phyloP scores from a whole-genome alignment of 1,139 yeast genomes.

The Suhomyces anneliseae region DNA sequence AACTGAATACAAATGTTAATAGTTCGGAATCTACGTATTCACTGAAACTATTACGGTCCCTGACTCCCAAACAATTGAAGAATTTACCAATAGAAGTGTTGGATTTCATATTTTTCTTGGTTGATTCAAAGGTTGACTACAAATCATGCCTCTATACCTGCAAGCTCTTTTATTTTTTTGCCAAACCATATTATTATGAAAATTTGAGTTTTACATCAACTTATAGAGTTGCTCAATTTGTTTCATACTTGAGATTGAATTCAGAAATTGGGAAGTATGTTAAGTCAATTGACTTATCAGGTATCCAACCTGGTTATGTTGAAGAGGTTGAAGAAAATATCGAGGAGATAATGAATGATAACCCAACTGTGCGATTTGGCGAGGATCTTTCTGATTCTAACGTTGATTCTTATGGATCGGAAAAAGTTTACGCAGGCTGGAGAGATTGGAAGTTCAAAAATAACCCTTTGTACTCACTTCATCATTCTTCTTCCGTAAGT shows the following conservation, averaged over 20 bases:
- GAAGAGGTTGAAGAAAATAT: slow-evolving; percentile 25
- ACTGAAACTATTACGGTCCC: background rate
- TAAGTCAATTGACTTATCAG: slow-evolving; percentile 56
- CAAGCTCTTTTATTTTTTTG: slow-evolving; percentile 49
- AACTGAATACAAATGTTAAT: slow-evolving; percentile 3
- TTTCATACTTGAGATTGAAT: slow-evolving; percentile 58
- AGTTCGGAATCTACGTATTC: slow-evolving; percentile 4
- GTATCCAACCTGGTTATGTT: slow-evolving; percentile 48
- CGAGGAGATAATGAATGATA: slow-evolving; percentile 6
- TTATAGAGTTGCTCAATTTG: slow-evolving; percentile 75
- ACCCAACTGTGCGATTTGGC: slow-evolving; percentile 1
- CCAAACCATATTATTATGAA: slow-evolving; percentile 55
- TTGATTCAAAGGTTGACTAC: slow-evolving; percentile 29
- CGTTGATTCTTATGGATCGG: slow-evolving; percentile 4
- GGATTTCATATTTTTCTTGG: slow-evolving; percentile 31
- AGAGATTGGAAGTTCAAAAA: slow-evolving; percentile 81
- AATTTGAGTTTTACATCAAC: slow-evolving; percentile 62
- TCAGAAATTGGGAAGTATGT: slow-evolving; percentile 58
- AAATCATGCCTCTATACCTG: slow-evolving; percentile 49
- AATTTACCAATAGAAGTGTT: slow-evolving; percentile 39
- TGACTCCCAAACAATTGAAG: slow-evolving; percentile 18
- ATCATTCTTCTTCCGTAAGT: slow-evolving; percentile 19
- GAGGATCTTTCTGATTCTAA: slow-evolving; percentile 13
- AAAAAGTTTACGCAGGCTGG: slow-evolving; percentile 66
- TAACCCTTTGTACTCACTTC: slow-evolving; percentile 60